phyloP scores from a whole-genome alignment of 2,329 filamentous ascomycete genomes.

The Colletotrichum chlorophyti region DNA sequence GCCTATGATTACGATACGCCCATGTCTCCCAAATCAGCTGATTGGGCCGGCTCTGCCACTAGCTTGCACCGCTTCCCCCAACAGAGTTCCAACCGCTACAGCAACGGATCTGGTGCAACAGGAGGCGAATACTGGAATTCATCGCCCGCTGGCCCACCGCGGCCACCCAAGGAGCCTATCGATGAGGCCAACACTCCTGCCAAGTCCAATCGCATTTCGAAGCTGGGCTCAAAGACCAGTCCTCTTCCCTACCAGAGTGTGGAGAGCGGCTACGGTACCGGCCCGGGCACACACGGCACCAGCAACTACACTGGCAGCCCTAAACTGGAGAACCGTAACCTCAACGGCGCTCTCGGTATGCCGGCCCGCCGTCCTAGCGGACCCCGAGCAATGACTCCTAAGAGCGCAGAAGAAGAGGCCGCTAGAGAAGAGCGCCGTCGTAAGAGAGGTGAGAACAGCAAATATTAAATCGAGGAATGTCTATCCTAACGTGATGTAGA shows the following conservation, averaged over 20 bases:
- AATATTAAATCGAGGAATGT: not conserved
- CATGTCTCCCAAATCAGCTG: slow-evolving; percentile 65
- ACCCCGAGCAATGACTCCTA: slow-evolving; percentile 67
- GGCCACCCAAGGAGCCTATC: slow-evolving; percentile 69
- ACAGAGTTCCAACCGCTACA: slow-evolving; percentile 55
- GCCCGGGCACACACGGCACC: slow-evolving; percentile 53
- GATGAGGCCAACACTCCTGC: slow-evolving; percentile 53
- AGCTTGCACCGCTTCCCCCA: slow-evolving; percentile 61
- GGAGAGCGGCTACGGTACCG: slow-evolving; percentile 60
- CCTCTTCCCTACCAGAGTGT: slow-evolving; percentile 63
- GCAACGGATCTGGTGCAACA: slow-evolving; percentile 41
- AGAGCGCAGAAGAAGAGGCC: slow-evolving; percentile 54
- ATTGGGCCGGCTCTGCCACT: slow-evolving; percentile 68
- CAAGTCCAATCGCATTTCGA: slow-evolving; percentile 55
- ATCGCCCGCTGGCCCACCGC: slow-evolving; percentile 56
- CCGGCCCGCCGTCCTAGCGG: slow-evolving; percentile 63
- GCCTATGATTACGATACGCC: slow-evolving; percentile 71
- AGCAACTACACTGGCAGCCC: slow-evolving; percentile 61
- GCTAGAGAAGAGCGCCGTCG: slow-evolving; percentile 55
- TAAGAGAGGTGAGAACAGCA: slow-evolving; percentile 59
- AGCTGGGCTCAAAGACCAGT: slow-evolving; percentile 57
- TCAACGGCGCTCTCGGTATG: slow-evolving; percentile 59
- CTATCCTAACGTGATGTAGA: slow-evolving; percentile 41
- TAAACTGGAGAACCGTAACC: slow-evolving; percentile 62
- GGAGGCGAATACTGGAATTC: slow-evolving; percentile 53